These are phyloP conservation scores for Penicillium sp. DNA, from an alignment of 2,329 filamentous ascomycete species.

Conservation along the genomic window DNA sequence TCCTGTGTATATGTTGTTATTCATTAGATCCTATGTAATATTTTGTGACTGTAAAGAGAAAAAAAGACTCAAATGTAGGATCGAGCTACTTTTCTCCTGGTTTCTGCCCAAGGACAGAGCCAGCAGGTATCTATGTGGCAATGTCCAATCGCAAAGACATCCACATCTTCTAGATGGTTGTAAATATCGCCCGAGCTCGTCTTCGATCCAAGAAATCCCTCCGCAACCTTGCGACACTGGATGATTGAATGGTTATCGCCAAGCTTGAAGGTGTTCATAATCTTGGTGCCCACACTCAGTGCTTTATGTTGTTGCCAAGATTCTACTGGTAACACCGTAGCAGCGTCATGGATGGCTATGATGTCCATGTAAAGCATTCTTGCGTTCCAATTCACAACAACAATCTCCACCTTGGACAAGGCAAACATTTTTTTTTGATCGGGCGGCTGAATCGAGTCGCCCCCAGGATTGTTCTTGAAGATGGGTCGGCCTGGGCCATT, in stretches of 20 bases:
- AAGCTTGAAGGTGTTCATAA: constrained; percentile 82
- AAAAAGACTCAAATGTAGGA: too few relatives aligned
- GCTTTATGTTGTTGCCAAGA: constrained; percentile 89
- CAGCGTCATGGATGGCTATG: constrained; percentile 92
- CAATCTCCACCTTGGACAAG: constrained; percentile 77
- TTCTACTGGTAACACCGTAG: constrained; percentile 83
- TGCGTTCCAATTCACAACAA: constrained; percentile 83
- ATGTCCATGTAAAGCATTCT: constrained; percentile 85
- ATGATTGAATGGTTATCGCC: constrained; percentile 75
- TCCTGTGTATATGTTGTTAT: too few relatives aligned
- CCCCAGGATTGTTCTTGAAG: constrained; percentile 54
- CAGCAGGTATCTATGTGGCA: constrained; percentile 99
- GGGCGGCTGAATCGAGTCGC: constrained; percentile 85
- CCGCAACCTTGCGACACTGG: constrained; percentile 78
- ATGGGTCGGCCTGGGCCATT: constrained; percentile 57
- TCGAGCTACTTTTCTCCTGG: constrained; percentile 90
- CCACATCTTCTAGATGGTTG: constrained; percentile 64
- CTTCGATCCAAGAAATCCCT: constrained; percentile 76
- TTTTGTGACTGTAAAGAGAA: too few relatives aligned
- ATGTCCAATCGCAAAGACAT: constrained; percentile 84
- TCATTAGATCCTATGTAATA: too few relatives aligned
- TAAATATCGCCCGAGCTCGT: constrained; percentile 86
- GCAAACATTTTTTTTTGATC: constrained; percentile 77
- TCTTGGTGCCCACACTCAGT: constrained; percentile 76
- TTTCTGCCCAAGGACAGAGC: constrained; percentile 98